Base-by-base conservation (phyloP, 2,329 filamentous ascomycete species). In the Fusarium nanum region DNA sequence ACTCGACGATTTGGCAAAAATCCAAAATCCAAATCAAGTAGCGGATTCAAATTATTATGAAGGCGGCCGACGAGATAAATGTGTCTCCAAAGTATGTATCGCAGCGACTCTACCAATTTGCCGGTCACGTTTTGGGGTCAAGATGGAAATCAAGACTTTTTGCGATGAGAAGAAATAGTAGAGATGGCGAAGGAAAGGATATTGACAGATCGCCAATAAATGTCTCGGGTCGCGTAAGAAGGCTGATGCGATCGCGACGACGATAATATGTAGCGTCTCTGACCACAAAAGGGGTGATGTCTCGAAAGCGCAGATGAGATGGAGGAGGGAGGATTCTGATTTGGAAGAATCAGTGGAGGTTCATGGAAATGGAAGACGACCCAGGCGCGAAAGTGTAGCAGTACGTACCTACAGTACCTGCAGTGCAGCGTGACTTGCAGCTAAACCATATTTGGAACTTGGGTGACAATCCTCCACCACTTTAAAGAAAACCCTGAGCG, bases 341-440 rank as follows among this genome's bases (percentile, higher is more conserved):
- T 66, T 66, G 65, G 41, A 73, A 60, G 68, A 68, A 61, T 37
- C 56, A 60, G 48, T 52, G 48, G 48, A 52, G 49, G 50, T 60
- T 46, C 55, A 47, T 66, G 55, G 27, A 50, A 55, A 55, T 55
- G 52, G 55, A 72, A 65, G 71, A 71, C 49, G 66, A 75, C 67
- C 59, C 67, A 40, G 72, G 69, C 60, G 60, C 60, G 69, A 63
- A 64, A 50, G 56, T 68, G 58, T 44, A 45, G 58, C 34, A 37
- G 34, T 37, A 37, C 34, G 34, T 66, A 60, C 42, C 62, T 68
- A 64, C 60, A 67, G 63, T 61, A 67, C 69, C 64, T 60, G 57
- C 61, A 68, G 62, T 66, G 64, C 67, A 69, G 73, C 71, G 69
- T 75, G 71, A 73, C 71, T 60, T 37, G 16, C 20, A 23, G 32